phyloP scores from a whole-genome alignment of 352 stramenopile genomes.

The Phytophthora tubulina region DNA sequence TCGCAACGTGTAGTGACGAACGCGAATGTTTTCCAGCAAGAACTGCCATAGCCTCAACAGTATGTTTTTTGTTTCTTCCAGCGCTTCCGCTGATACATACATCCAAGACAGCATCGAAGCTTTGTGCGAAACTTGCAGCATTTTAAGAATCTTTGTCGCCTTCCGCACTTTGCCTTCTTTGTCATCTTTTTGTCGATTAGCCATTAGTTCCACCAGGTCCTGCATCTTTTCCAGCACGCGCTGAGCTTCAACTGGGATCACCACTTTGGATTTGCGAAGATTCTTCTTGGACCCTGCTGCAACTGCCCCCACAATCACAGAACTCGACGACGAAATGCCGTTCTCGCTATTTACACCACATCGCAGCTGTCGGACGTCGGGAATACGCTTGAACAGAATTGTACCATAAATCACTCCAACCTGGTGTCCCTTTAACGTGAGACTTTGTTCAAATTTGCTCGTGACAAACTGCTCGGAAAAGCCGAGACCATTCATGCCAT shows the following conservation, averaged over 20 bases:
- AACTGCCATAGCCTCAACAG: conserved; percentile 90
- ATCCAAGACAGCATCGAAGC: conserved; percentile 92
- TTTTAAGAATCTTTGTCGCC: conserved; percentile 91
- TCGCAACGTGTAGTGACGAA: conserved; percentile 89
- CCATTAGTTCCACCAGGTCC: conserved; percentile 89
- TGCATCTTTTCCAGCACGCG: conserved; percentile 92
- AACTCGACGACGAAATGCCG: conserved; percentile 89
- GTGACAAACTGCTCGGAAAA: conserved; percentile 84
- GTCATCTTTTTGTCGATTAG: conserved; percentile 89
- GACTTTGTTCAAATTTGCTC: conserved; percentile 87
- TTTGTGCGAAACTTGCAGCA: conserved; percentile 92
- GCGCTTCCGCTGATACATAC: conserved; percentile 79
- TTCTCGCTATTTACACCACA: conserved; percentile 91
- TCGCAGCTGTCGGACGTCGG: conserved; percentile 86
- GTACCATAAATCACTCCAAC: conserved; percentile 90
- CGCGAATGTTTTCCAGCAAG: conserved; percentile 89
- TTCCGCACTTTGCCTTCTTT: conserved; percentile 92
- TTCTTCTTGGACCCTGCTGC: conserved; percentile 68
- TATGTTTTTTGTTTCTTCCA: conserved; percentile 91
- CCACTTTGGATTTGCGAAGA: conserved; percentile 75
- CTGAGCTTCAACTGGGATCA: conserved; percentile 88
- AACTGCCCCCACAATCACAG: conserved; percentile 81
- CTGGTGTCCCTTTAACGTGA: conserved; percentile 89
- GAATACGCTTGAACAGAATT: conserved; percentile 91
- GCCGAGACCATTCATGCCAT: conserved; percentile 59